A percentile compares a stretch with the other conserved stretches of the same genome.
Conservation (phyloP, 148 eudicot species). For the Camellia japonica region DNA sequence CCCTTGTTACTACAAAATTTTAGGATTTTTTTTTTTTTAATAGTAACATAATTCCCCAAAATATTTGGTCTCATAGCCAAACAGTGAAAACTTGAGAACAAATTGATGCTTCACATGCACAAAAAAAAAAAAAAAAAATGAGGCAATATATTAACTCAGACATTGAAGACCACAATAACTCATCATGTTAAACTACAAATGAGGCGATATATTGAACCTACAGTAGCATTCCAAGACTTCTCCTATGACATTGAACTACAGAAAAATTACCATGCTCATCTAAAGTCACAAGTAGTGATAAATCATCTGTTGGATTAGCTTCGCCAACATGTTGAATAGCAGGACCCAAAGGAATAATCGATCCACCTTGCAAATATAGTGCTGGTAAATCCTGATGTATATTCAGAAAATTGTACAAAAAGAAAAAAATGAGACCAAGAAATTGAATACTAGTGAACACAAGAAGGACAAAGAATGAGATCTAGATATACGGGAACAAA, state of each 20-base stretch:
- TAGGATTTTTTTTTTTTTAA: too few relatives aligned
- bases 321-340: constrained; percentile 80
- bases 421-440: neutral
- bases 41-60: too few relatives aligned
- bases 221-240: neutral
- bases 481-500: neutral
- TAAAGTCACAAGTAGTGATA: constrained; percentile 76
- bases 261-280: constrained; percentile 73
- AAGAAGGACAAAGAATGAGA: neutral
- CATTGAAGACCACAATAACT: neutral
- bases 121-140: neutral
- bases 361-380: constrained; percentile 82
- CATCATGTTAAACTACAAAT: neutral
- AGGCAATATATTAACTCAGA: neutral
- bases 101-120: too few relatives aligned
- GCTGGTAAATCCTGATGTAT: constrained; percentile 76
- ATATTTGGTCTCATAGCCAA: too few relatives aligned
- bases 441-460: neutral
- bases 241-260: constrained; percentile 3
- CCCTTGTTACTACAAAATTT: too few relatives aligned
- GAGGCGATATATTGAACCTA: neutral
- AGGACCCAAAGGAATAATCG: constrained; percentile 75
- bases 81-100: too few relatives aligned
- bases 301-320: constrained; percentile 73
- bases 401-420: constrained; percentile 12